Conservation (phyloP, 257 asterid species). For the Solanum acaule region DNA sequence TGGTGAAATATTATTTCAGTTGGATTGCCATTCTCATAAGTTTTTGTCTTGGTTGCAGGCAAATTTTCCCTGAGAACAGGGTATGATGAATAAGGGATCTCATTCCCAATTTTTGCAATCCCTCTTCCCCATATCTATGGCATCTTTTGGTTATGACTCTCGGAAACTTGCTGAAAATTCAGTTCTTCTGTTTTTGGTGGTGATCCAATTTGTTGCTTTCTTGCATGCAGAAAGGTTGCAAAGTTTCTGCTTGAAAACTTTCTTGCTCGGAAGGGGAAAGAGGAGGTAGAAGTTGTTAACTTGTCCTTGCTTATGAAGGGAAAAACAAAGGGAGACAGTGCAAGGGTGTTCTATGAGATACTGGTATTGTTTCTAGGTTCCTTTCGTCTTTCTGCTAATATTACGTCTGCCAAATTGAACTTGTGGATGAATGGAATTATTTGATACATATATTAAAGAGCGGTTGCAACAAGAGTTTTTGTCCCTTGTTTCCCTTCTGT, state of each 20-base stretch:
- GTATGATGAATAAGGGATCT: slow-evolving; percentile 23
- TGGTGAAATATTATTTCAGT: not conserved
- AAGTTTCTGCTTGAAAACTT: slow-evolving; percentile 36
- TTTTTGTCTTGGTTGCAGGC: slow-evolving; percentile 31
- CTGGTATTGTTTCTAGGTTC: slow-evolving; percentile 38
- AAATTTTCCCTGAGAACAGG: slow-evolving; percentile 46
- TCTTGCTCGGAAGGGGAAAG: slow-evolving; percentile 17
- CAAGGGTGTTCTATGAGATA: slow-evolving; percentile 60
- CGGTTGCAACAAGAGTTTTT: not conserved
- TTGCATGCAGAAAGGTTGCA: slow-evolving; percentile 37
- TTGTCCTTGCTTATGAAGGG: slow-evolving; percentile 31
- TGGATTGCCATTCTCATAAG: not conserved
- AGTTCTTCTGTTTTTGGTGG: not conserved
- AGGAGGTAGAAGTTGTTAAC: slow-evolving; percentile 29
- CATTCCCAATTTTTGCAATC: not conserved
- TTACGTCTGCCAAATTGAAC: not conserved
- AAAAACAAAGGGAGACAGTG: slow-evolving; percentile 53
- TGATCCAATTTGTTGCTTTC: not conserved
- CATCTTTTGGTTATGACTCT: not conserved
- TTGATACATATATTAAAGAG: not conserved
- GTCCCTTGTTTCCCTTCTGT: not conserved
- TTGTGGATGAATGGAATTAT: not conserved
- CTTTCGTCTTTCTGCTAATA: not conserved
- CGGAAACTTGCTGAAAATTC: not conserved
- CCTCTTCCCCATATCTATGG: not conserved